Conservation (phyloP, 179 eudicot genomes). For the Silene vulgaris region DNA sequence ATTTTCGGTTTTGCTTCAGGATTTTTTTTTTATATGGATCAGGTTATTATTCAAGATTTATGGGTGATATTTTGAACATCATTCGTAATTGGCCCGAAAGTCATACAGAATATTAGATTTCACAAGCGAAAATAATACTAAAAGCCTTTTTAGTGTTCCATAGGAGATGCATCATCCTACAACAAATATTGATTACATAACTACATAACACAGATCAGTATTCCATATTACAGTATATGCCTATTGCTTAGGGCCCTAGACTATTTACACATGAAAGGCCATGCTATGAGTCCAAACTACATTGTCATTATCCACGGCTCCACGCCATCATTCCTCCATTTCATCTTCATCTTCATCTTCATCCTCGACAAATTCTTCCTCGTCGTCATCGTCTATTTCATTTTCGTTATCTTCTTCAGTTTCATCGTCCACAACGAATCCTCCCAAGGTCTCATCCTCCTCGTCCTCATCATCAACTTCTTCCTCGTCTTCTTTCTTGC, state of each 20-base stretch:
- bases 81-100: too few relatives aligned
- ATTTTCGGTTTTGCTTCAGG: too few relatives aligned
- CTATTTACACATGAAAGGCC: neutral
- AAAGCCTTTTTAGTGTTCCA: neutral
- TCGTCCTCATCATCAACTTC: conserved; percentile 50
- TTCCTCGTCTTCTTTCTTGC: conserved; percentile 29
- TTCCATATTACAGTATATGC: neutral
- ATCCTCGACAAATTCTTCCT: conserved; percentile 49
- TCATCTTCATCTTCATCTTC: conserved; percentile 46
- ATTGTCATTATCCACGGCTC: neutral
- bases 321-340: conserved; percentile 26
- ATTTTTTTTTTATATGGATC: too few relatives aligned
- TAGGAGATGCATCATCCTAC: conserved; percentile 9
- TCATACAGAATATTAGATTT: too few relatives aligned
- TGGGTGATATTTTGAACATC: too few relatives aligned
- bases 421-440: conserved; percentile 67
- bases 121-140: too few relatives aligned
- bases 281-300: neutral
- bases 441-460: conserved; percentile 77
- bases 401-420: conserved; percentile 34
- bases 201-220: neutral
- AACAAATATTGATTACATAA: neutral
- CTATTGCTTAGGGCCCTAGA: neutral
- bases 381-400: conserved; percentile 49
- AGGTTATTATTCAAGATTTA: too few relatives aligned